Conservation (phyloP, 2,329 filamentous ascomycete genomes). For the Huntiella moniliformis region DNA sequence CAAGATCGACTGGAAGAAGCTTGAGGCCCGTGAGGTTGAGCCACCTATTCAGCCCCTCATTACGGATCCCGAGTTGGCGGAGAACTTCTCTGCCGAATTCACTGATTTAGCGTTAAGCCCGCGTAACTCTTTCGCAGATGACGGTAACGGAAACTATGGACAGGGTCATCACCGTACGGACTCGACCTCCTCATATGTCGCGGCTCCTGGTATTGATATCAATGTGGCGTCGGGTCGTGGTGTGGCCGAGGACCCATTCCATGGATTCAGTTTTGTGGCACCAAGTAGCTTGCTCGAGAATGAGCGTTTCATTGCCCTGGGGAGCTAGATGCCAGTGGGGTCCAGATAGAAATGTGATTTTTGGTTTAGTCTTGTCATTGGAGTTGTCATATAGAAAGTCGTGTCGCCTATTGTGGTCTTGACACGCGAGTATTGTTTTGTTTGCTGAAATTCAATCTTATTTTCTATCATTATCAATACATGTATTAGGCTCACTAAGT, state of each 20-base stretch:
- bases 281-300: constrained; percentile 37
- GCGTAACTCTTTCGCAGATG: constrained; percentile 14
- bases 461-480: no score
- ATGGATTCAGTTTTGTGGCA: constrained; percentile 46
- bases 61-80: constrained; percentile 84
- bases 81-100: constrained; percentile 92
- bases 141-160: not conserved
- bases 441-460: not conserved
- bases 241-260: constrained; percentile 33
- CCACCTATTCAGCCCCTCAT: constrained; percentile 86
- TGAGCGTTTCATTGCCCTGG: constrained; percentile 21
- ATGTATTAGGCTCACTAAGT: no score
- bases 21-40: constrained; percentile 64
- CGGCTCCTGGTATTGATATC: not conserved
- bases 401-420: not conserved
- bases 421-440: constrained; percentile 2
- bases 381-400: not conserved
- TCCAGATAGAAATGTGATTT: not conserved
- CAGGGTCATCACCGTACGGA: no score
- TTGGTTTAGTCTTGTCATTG: not conserved
- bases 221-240: not conserved
- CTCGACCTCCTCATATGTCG: no score
- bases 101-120: constrained; percentile 71
- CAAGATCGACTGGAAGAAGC: constrained; percentile 83
- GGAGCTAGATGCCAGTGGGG: constrained; percentile 6